phyloP scores from a whole-genome alignment of 805 yeast species.

The Barnettozyma wickerhamii region DNA sequence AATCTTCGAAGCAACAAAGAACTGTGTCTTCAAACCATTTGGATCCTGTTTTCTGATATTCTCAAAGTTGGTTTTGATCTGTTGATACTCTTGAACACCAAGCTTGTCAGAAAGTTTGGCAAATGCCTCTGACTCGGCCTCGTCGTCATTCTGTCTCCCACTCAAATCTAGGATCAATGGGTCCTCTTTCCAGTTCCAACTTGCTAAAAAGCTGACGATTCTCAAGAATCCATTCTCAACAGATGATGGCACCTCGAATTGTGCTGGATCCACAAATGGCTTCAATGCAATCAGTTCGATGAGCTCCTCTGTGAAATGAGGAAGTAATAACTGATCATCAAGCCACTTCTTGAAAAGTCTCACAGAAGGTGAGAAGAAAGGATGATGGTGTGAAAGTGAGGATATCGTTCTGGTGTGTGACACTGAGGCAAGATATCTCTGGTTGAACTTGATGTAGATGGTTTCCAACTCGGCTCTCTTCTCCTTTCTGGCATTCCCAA shows the following conservation, averaged over 20 bases:
- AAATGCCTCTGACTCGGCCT: slow-evolving; percentile 33
- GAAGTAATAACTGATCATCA: slow-evolving; percentile 69
- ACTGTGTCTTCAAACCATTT: slow-evolving; percentile 69
- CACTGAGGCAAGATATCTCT: slow-evolving; percentile 59
- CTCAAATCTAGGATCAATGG: slow-evolving; percentile 78
- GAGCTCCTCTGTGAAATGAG: slow-evolving; percentile 72
- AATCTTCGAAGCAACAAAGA: slow-evolving; percentile 76
- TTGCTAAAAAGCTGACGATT: slow-evolving; percentile 60
- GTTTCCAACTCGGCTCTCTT: slow-evolving; percentile 54
- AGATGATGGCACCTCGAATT: slow-evolving; percentile 78
- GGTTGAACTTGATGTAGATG: slow-evolving; percentile 57
- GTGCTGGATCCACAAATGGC: slow-evolving; percentile 83
- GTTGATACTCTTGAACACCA: slow-evolving; percentile 56
- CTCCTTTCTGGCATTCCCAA: slow-evolving; percentile 58
- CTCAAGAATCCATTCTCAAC: slow-evolving; percentile 79
- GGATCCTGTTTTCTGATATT: slow-evolving; percentile 76
- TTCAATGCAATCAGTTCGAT: slow-evolving; percentile 79
- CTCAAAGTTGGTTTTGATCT: slow-evolving; percentile 60
- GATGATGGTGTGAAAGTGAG: slow-evolving; percentile 65
- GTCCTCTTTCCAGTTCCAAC: slow-evolving; percentile 94
- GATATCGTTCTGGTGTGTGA: slow-evolving; percentile 81
- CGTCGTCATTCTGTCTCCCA: slow-evolving; percentile 36
- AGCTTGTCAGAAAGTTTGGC: slow-evolving; percentile 56
- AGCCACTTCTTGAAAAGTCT: slow-evolving; percentile 89
- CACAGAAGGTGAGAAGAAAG: slow-evolving; percentile 72